Base-by-base conservation (phyloP, 805 yeast species). In the Nakazawaea anatomiae region DNA sequence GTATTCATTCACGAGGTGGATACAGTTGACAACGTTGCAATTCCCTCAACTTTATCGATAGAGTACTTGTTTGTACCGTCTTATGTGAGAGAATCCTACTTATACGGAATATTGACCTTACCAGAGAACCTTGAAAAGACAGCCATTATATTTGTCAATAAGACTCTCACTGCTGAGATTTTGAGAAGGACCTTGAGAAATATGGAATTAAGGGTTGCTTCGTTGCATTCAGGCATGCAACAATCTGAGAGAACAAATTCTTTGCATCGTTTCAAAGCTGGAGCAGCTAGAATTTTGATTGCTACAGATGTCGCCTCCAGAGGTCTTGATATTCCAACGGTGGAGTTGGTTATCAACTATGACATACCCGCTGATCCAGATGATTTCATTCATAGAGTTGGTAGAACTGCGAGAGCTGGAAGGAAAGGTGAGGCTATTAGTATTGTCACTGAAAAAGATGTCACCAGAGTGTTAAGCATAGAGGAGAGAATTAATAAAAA, bases 331-430 rank as follows among this genome's bases (percentile, higher is more conserved):
- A 87, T 87, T 50, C 92, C 95, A 10, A 72, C 82, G 27, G 94
- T 87, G 46, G 92, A 85, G 62, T 68, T 85, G 53, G 94, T 87
- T 39, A 72, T 87, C 43, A 87, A 87, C 63, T 87, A 82, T 58
- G 94, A 87, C 63, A 81, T 87, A 48, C 94, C 95, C 30, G 83
- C 89, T 27, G 94, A 87, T 62, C 87, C 92, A 5, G 88, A 87
- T 65, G 88, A 90, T 9, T 87, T 85, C 60, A 83, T 87, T 57
- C 95, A 87, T 65, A 74, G 96, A 68, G 97, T 91, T 35, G 97
- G 97, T 52, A 85, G 97, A 73, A 90, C 97, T 35, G 99, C 98
- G 8, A 87, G 99, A 78, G 98, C 98, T 2, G 98, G 98, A 2
- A 77, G 96, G 59, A 70, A 72, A 47, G 99, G 99, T 70, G 89